Evolutionary conservation across 2,329 filamentous ascomycete genomes (phyloP), one percentile per base, ranked within the genome.

Genomic region (Colletotrichum incanum): DNA sequence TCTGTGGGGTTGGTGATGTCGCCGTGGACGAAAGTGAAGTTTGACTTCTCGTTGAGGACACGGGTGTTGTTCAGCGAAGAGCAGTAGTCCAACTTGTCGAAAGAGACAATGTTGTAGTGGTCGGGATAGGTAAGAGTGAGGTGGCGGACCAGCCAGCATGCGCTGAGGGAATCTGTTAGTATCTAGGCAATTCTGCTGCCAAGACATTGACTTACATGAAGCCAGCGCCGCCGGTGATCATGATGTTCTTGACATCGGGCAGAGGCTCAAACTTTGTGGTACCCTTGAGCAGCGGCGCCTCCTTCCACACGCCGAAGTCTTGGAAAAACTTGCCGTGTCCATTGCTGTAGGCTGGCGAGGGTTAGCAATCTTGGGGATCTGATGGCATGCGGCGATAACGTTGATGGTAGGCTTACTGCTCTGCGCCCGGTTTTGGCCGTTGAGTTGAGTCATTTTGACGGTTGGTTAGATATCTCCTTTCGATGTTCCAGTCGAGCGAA

Each of bases 61-160:
- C 91, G 87, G 4, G 93, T 94, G 82, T 96, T 96, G 84, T 95
- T 94, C 76, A 94, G 85, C 9, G 93, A 93, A 9, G 93, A 89
- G 83, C 93, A 95, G 83, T 95, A 94, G 80, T 96, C 93, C 71
- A 96, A 87, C 82, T 95, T 96, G 84, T 96, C 94, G 78, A 95
- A 94, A 43, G 92, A 95, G 62, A 96, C 86, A 74, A 96, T 89
- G 78, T 93, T 93, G 86, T 96, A 96, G 74, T 89, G 86, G 50
- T 91, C 80, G 3, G 92, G 89, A 78, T 96, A 96, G 43, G 91
- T 94, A 70, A 93, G 83, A 14, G 90, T 90, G 64, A 96, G 86
- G 82, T 96, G 93, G 73, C 94, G 91, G 74, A 94, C 92, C 47
- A 96, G 88, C 94, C 94, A 96, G 80, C 92, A 95, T 65, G 93